These are phyloP conservation scores for Macrophomina phaseolina DNA, from an alignment of 2,329 filamentous ascomycete genomes.

Conservation along the genomic window DNA sequence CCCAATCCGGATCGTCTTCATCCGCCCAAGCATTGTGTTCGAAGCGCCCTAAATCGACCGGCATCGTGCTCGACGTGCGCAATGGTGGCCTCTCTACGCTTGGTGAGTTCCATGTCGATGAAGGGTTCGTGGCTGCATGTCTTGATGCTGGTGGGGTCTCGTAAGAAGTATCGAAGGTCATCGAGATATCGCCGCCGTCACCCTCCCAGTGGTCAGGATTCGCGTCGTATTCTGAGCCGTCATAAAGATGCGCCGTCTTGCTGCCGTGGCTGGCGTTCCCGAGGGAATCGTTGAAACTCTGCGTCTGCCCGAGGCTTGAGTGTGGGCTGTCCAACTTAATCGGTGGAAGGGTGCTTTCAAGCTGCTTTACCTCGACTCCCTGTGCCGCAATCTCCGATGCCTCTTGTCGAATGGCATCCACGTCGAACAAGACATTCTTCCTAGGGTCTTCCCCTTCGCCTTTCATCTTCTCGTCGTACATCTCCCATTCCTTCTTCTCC, in stretches of 20 bases:
- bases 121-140: slow-evolving; percentile 30
- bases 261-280: slow-evolving; percentile 32
- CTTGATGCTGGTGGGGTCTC: slow-evolving; percentile 33
- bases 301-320: slow-evolving; percentile 45
- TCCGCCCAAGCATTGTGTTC: slow-evolving; percentile 56
- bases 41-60: slow-evolving; percentile 30
- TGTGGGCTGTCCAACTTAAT: slow-evolving; percentile 70
- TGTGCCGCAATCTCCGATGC: slow-evolving; percentile 78
- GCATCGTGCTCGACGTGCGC: slow-evolving; percentile 39
- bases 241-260: slow-evolving; percentile 32
- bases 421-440: slow-evolving; percentile 79
- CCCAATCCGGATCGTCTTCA: slow-evolving; percentile 53
- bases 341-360: slow-evolving; percentile 85
- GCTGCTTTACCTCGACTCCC: slow-evolving; percentile 73
- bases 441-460: slow-evolving; percentile 54
- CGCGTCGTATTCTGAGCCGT: slow-evolving; percentile 45
- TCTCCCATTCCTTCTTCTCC: slow-evolving; percentile 90
- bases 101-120: slow-evolving; percentile 31
- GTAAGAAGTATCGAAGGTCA: slow-evolving; percentile 53
- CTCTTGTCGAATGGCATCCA: slow-evolving; percentile 81
- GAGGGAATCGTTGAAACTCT: slow-evolving; percentile 44
- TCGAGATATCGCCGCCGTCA: slow-evolving; percentile 41
- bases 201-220: slow-evolving; percentile 29
- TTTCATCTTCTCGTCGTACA: slow-evolving; percentile 76
- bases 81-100: slow-evolving; percentile 39